Conservation (phyloP, 169 alveolate genomes). For the Eimeria necatrix region DNA sequence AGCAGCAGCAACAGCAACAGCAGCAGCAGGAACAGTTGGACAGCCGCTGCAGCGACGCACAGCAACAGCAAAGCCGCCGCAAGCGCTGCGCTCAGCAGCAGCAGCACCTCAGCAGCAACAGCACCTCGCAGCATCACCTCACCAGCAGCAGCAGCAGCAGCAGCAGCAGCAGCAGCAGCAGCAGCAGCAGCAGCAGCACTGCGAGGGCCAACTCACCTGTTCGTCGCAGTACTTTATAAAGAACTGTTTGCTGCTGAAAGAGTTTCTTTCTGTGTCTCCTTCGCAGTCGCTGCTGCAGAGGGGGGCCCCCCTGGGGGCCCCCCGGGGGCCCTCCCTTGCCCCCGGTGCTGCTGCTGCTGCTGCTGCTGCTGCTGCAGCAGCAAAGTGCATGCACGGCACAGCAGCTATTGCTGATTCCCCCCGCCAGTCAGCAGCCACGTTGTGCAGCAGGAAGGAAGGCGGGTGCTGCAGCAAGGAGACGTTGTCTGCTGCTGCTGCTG, state of each 20-base stretch:
- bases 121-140: too few relatives aligned
- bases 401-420: background rate
- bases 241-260: conserved; percentile 80
- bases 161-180: conserved; percentile 42
- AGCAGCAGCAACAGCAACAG: conserved; percentile 9
- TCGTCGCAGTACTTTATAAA: conserved; percentile 84
- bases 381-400: background rate
- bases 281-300: background rate
- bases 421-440: background rate
- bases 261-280: background rate
- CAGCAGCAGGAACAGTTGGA: background rate
- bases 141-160: conserved; percentile 28
- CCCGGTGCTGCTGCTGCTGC: conserved; percentile 1
- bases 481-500: background rate
- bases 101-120: conserved; percentile 4
- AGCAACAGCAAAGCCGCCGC: too few relatives aligned
- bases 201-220: conserved; percentile 72
- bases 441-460: background rate
- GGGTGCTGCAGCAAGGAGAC: background rate
- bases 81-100: too few relatives aligned
- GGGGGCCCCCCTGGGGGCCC: conserved; percentile 19
- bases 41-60: too few relatives aligned
- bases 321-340: conserved; percentile 4
- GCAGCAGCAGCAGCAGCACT: conserved; percentile 15
- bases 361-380: background rate